These are phyloP conservation scores for Paramecium sexaurelia DNA, from an alignment of 73 alveolate genomes.

Conservation along the genomic window DNA sequence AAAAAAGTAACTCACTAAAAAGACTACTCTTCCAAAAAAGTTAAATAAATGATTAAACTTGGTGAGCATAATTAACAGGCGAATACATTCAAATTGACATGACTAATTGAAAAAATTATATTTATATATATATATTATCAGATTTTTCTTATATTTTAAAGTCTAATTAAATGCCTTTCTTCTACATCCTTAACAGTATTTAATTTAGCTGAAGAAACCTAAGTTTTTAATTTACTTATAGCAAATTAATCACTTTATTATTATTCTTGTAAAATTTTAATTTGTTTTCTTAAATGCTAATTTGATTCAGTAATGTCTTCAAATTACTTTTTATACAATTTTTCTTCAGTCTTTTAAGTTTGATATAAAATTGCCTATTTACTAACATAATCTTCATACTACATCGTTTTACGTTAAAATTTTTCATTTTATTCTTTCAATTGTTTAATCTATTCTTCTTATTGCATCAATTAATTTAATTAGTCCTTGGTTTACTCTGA, in stretches of 20 bases:
- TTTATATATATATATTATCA: neutral
- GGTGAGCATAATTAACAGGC: constrained; percentile 14
- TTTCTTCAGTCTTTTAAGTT: neutral
- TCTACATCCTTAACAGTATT: constrained; percentile 17
- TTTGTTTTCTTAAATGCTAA: constrained; percentile 23
- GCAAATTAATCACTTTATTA: neutral
- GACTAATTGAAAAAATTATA: neutral
- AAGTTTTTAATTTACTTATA: neutral
- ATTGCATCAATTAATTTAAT: neutral
- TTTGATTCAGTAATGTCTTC: constrained; percentile 1
- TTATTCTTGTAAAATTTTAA: neutral
- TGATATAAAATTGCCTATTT: neutral
- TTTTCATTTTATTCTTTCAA: neutral
- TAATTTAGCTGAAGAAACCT: neutral
- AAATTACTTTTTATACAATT: constrained; percentile 8
- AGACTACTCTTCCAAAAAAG: constrained; percentile 29
- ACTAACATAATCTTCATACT: neutral
- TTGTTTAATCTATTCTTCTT: neutral
- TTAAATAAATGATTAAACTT: neutral
- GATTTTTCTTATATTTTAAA: constrained; percentile 35
- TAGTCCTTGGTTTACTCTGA: neutral
- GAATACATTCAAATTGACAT: neutral
- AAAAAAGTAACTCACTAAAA: neutral
- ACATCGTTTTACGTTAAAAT: neutral
- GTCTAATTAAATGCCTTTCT: constrained; percentile 1